Conservation (phyloP, 208 protist genomes). For the Acanthamoeba triangularis region DNA sequence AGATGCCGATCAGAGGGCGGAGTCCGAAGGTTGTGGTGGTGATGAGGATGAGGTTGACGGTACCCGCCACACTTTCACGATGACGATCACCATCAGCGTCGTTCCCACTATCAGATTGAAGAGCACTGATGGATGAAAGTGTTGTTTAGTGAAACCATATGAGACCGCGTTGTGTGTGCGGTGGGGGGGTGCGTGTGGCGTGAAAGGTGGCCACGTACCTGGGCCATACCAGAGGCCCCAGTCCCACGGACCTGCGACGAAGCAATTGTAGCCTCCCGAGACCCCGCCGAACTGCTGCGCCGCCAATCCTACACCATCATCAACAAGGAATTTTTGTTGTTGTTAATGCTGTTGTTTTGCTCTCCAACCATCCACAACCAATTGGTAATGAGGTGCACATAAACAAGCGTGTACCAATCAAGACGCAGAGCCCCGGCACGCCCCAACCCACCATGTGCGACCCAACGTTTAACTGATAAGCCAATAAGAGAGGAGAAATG, state of each 20-base stretch:
- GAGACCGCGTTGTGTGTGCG: not conserved
- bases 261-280: not conserved
- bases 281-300: not conserved
- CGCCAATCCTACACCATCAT: not conserved
- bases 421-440: not conserved
- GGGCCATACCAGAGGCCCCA: slow-evolving; percentile 49
- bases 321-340: not conserved
- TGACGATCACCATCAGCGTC: slow-evolving; percentile 14
- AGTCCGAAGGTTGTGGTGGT: not conserved
- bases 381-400: not conserved
- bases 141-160: too few species aligned
- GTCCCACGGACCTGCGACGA: not conserved
- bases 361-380: too few species aligned
- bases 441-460: slow-evolving; percentile 45
- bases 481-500: not conserved
- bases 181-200: not conserved
- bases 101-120: slow-evolving; percentile 58
- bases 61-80: slow-evolving; percentile 39
- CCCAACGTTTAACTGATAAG: not conserved
- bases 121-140: not conserved
- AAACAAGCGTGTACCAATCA: not conserved
- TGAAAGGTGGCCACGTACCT: not conserved
- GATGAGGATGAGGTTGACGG: not conserved
- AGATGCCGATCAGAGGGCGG: not conserved
- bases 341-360: not conserved